These are phyloP conservation scores for Craterostigma plantagineum DNA, from an alignment of 257 asterid genomes.

Conservation along the genomic window DNA sequence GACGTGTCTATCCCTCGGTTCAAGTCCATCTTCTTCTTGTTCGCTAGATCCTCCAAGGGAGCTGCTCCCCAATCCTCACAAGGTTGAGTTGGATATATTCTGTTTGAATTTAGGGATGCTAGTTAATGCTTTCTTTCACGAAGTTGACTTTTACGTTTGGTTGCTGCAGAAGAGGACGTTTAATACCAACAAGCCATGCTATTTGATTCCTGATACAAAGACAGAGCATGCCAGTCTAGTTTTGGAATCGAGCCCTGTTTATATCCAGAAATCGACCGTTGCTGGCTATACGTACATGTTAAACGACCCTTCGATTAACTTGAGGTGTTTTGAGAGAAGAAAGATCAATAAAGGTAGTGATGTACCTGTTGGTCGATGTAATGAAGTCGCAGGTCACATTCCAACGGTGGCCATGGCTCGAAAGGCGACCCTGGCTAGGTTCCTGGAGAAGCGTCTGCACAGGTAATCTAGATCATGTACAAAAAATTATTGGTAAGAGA, in stretches of 20 bases:
- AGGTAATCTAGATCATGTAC: neutral
- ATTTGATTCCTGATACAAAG: too few relatives aligned
- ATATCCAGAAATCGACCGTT: too few relatives aligned
- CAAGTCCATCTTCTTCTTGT: neutral
- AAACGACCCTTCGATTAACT: too few relatives aligned
- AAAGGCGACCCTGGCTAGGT: neutral
- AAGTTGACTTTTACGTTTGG: neutral
- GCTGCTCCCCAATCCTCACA: neutral
- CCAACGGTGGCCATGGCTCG: slow-evolving; percentile 1
- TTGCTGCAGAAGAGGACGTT: too few relatives aligned
- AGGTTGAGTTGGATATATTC: neutral
- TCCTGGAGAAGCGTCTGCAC: slow-evolving; percentile 1
- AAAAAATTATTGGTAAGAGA: too few relatives aligned
- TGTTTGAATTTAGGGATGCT: neutral
- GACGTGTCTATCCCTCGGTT: neutral
- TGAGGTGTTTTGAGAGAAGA: neutral
- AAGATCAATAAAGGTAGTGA: neutral
- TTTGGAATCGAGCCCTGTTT: too few relatives aligned
- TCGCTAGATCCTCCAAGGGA: too few relatives aligned
- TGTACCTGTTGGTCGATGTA: neutral
- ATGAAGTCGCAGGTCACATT: neutral
- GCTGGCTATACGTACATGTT: too few relatives aligned
- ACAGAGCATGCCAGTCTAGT: too few relatives aligned
- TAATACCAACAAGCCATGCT: too few relatives aligned
- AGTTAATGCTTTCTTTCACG: neutral